Evolutionary conservation across 2,329 filamentous ascomycete genomes (phyloP).

Genomic region (Capronia americana): DNA sequence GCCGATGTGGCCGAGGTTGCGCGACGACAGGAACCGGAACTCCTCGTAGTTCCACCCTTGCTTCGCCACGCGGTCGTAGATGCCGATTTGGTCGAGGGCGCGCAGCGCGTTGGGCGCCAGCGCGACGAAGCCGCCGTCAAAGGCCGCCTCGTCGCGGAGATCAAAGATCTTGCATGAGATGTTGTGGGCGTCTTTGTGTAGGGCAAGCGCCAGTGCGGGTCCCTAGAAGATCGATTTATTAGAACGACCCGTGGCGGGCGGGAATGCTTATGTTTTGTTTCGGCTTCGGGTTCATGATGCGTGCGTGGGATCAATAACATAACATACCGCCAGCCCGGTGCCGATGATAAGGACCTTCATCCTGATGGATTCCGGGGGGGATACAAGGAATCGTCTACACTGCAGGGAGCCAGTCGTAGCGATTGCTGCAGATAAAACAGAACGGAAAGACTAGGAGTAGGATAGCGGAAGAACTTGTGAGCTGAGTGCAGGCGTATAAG

Average conservation of each 20-base stretch:
- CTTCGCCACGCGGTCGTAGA: conserved; percentile 55
- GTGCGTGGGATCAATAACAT: too few species aligned
- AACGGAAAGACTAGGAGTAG: background rate
- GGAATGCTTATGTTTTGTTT: background rate
- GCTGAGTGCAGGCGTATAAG: too few species aligned
- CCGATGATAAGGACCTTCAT: conserved; percentile 33
- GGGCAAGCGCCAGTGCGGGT: conserved; percentile 60
- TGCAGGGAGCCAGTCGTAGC: background rate
- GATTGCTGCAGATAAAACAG: background rate
- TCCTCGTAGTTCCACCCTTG: conserved; percentile 59
- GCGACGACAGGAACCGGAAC: conserved; percentile 52
- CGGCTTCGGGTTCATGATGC: too few species aligned
- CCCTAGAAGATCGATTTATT: conserved; percentile 4
- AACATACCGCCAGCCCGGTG: conserved; percentile 17
- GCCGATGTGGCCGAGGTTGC: conserved; percentile 43
- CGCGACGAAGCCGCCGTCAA: conserved; percentile 64
- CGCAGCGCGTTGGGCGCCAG: conserved; percentile 65
- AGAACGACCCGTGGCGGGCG: background rate
- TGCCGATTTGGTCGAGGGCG: conserved; percentile 57
- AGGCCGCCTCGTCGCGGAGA: conserved; percentile 51
- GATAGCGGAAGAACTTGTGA: background rate
- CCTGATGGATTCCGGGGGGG: background rate
- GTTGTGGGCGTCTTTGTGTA: conserved; percentile 53
- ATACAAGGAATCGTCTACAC: too few species aligned
- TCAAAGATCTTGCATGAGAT: conserved; percentile 62